Conservation (phyloP, 2,329 filamentous ascomycete genomes). For the Plenodomus biglobosus region DNA sequence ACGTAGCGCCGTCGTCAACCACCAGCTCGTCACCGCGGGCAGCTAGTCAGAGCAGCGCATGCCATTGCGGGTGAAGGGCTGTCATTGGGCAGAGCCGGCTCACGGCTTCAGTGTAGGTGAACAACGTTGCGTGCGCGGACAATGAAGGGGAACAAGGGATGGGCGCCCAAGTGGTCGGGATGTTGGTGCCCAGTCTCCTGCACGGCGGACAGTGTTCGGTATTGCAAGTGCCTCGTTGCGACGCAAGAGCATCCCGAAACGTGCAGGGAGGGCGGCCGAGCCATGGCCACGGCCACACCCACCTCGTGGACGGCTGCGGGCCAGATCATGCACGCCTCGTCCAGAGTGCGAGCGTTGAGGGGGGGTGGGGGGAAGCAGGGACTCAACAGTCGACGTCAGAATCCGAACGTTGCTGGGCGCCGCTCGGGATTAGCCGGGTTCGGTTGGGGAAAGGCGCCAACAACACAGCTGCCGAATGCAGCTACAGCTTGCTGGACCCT, state of each 20-base stretch:
- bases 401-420: slow-evolving; percentile 1
- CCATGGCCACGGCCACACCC: slow-evolving; percentile 1
- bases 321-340: slow-evolving; percentile 11
- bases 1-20: not conserved
- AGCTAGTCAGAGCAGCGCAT: slow-evolving; percentile 4
- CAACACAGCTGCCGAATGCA: slow-evolving; percentile 8
- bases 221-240: slow-evolving; percentile 6
- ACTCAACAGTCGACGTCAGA: slow-evolving; percentile 18
- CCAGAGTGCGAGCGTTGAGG: not conserved
- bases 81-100: slow-evolving; percentile 6
- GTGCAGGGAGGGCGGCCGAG: slow-evolving; percentile 1
- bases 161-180: slow-evolving; percentile 18
- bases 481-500: not conserved
- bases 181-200: slow-evolving; percentile 15
- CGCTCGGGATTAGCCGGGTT: slow-evolving; percentile 16
- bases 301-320: not conserved
- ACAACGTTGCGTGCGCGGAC: slow-evolving; percentile 13
- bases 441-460: slow-evolving; percentile 8
- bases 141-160: slow-evolving; percentile 10
- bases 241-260: slow-evolving; percentile 8
- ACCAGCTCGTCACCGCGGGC: not conserved
- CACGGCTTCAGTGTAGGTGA: slow-evolving; percentile 6
- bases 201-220: too few relatives aligned
- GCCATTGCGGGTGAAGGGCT: slow-evolving; percentile 6
- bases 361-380: not conserved